Evolutionary conservation across 768 basidiomycete species (phyloP).

Genomic region (Phlebiopsis gigantea): DNA sequence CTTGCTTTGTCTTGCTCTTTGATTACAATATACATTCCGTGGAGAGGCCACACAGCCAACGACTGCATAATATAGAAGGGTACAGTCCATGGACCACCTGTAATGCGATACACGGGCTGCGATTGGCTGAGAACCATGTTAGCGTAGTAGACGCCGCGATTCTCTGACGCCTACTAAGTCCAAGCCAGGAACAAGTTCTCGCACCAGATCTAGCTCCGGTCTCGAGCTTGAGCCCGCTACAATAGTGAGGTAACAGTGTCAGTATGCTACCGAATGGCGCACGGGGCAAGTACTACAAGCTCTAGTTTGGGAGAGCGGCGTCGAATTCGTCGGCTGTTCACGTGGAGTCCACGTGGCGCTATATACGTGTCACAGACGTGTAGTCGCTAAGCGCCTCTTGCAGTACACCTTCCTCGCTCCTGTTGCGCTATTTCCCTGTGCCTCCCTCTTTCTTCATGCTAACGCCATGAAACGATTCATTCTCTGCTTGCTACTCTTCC

Average conservation of each 20-base stretch:
- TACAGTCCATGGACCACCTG: no score
- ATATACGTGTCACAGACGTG: conserved; percentile 4
- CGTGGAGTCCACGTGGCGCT: background rate
- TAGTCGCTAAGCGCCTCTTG: background rate
- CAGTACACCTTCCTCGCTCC: background rate
- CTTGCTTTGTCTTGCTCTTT: no score
- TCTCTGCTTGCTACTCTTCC: conserved; percentile 20
- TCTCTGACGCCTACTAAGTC: no score
- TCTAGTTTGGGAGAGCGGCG: background rate
- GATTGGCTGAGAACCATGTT: no score
- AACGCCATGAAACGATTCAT: conserved; percentile 17
- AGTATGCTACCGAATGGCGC: background rate
- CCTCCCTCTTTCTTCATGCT: background rate
- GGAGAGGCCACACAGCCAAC: no score
- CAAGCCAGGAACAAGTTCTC: no score
- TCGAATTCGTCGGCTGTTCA: background rate
- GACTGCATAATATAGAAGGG: no score
- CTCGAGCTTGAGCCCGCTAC: background rate
- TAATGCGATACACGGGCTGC: no score
- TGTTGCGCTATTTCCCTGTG: background rate
- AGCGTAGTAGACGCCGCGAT: no score
- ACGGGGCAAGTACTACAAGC: background rate
- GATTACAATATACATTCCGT: no score
- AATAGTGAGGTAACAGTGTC: background rate
- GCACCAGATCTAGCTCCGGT: no score